Percentiles rank a stretch among this genome's conserved stretches.
Evolutionary conservation across 2,329 filamentous ascomycete species (phyloP).

Genomic region (Fusarium duplospermum): DNA sequence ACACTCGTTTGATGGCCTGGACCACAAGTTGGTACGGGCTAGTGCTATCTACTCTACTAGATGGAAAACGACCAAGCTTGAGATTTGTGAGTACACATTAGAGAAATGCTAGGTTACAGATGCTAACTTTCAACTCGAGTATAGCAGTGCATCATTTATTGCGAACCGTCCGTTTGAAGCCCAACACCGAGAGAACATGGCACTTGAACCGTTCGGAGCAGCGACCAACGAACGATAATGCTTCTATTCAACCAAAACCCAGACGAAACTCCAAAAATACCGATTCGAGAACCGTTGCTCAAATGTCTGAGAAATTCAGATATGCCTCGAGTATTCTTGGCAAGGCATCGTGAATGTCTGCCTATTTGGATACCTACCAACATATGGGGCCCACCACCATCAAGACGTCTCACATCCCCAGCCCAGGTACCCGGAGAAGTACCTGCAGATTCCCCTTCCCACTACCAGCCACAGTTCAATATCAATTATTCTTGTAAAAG

Average conservation of each 20-base stretch:
- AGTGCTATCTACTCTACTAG: not conserved
- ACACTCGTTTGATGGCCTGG: not conserved
- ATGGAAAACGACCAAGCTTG: not conserved
- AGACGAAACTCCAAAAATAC: not conserved
- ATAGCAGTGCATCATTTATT: not conserved
- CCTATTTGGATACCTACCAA: not conserved
- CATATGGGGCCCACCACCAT: not conserved
- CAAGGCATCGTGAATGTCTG: not conserved
- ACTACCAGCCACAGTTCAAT: not conserved
- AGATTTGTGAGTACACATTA: not conserved
- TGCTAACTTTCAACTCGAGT: not conserved
- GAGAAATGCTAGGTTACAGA: not conserved
- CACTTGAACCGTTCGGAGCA: not conserved
- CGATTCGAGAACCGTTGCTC: not conserved
- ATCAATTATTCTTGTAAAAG: not conserved
- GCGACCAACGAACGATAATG: not conserved
- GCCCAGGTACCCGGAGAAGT: not conserved
- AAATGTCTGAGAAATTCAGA: not conserved
- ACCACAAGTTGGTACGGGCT: not conserved
- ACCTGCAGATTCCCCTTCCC: not conserved
- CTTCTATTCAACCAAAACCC: not conserved
- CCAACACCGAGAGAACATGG: not conserved
- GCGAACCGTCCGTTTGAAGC: not conserved
- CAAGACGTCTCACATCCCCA: not conserved
- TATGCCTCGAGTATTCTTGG: not conserved